Evolutionary conservation across 768 basidiomycete genomes (phyloP).

Genomic region (Hemileccinum impolitum): DNA sequence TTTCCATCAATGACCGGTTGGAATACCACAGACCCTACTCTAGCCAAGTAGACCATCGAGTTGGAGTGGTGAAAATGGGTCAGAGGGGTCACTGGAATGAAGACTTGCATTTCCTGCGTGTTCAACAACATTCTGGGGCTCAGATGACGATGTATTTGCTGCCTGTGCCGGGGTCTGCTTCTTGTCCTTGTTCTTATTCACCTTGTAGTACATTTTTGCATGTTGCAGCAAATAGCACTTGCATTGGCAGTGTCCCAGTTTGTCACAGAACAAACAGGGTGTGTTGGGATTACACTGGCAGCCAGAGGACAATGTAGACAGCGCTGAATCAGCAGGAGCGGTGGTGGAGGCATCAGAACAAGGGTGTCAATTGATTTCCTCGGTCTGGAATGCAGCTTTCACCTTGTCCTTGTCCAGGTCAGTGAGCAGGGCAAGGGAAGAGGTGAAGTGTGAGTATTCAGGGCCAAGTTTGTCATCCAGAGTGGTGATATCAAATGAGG

Average conservation of each 20-base stretch:
- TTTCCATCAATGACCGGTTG: constrained; percentile 5
- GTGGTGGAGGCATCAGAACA: neutral
- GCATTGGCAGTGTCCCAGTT: neutral
- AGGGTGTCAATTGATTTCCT: constrained; percentile 1
- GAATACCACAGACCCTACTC: constrained; percentile 2
- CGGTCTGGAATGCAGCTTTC: neutral
- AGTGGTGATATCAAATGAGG: neutral
- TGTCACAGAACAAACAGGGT: neutral
- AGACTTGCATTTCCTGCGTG: no score
- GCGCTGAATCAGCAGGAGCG: neutral
- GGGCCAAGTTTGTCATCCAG: constrained; percentile 6
- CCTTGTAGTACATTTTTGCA: neutral
- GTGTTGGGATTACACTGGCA: neutral
- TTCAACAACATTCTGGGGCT: neutral
- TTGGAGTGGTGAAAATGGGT: neutral
- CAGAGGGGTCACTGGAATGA: neutral
- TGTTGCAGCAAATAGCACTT: neutral
- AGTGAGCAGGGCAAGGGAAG: constrained; percentile 8
- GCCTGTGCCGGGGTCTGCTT: neutral
- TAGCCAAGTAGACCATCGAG: neutral
- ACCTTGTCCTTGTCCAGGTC: constrained; percentile 9
- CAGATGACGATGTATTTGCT: neutral
- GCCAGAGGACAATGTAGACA: neutral
- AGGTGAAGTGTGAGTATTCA: constrained; percentile 2
- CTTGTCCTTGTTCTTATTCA: neutral